phyloP scores from a whole-genome alignment of 441 rosid genomes.

The Gossypium trilobum region DNA sequence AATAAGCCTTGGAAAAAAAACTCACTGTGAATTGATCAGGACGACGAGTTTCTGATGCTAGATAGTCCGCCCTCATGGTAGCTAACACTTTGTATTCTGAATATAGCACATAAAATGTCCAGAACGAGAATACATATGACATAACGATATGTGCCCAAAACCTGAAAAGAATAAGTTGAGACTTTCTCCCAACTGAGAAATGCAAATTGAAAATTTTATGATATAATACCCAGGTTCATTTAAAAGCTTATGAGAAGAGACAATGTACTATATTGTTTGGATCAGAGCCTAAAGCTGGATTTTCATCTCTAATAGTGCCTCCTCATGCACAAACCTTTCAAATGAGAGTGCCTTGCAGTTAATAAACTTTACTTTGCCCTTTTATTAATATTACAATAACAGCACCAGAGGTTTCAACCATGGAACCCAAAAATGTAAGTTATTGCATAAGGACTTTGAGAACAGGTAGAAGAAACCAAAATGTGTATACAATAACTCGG shows the following conservation, averaged over 20 bases:
- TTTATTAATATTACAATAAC: background rate
- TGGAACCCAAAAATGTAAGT: background rate
- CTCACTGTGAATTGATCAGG: conserved; percentile 89
- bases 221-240: background rate
- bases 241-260: background rate
- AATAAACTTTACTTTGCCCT: background rate
- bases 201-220: background rate
- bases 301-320: background rate
- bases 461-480: background rate
- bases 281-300: background rate
- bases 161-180: conserved; percentile 36
- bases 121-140: conserved; percentile 63
- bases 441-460: background rate
- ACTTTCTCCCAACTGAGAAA: background rate
- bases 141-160: conserved; percentile 68
- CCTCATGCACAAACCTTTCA: background rate
- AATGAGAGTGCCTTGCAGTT: background rate
- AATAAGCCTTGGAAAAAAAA: conserved; percentile 12
- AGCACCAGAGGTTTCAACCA: background rate
- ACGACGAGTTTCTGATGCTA: conserved; percentile 70
- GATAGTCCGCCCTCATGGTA: conserved; percentile 54
- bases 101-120: conserved; percentile 61
- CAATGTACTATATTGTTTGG: background rate
- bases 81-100: conserved; percentile 61
- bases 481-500: background rate